Evolutionary conservation across 768 basidiomycete species (phyloP), one percentile per base, ranked within the genome.

Genomic region (Leccinellum albellum): DNA sequence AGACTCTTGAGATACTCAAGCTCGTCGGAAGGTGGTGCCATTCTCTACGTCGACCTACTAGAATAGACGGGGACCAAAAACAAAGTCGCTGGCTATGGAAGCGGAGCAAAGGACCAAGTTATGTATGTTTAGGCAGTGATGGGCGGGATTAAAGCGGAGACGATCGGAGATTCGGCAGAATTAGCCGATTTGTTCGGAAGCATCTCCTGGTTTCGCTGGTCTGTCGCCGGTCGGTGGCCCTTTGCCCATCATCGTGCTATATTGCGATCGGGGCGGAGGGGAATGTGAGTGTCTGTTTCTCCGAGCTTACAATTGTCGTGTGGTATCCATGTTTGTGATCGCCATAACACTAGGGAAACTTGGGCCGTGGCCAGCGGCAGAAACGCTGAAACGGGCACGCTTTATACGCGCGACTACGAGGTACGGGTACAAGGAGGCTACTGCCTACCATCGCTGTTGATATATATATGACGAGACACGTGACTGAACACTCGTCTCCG

Each of bases 1-100:
- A 99, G 88, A 42, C 80, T 76, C 77, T 99, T 99, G 78, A 99
- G 88, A 74, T 98, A 94, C 66, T 91, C 91, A 66, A 99, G 82
- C 77, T 98, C 94, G 59, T 87, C 85, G 50, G 81, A 76, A 14
- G 79, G 12, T 42, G 40, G 78, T 63, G 84, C 78, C 88, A 89
- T 89, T 55, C 63, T 69, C 40, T 42, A 62, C 17, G 53, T 50
- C 13, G 33, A 15, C 28, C 46, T 29, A 23, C 12, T 42, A 33
- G 14, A 42, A 9, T 31, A 31, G 29, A 10, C 15, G 51, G 13
- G n/a, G n/a, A n/a, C 42, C 44, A 29, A 12, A 47, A 40, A 24
- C 14, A 23, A 51, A 26, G 31, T 31, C 13, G 60, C n/a, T 21
- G 20, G 47, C 46, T 29, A 28, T 29, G 40, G 50, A 42, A 31